Conservation (phyloP, 2,329 filamentous ascomycete genomes). For the Pseudopyricularia javanii region DNA sequence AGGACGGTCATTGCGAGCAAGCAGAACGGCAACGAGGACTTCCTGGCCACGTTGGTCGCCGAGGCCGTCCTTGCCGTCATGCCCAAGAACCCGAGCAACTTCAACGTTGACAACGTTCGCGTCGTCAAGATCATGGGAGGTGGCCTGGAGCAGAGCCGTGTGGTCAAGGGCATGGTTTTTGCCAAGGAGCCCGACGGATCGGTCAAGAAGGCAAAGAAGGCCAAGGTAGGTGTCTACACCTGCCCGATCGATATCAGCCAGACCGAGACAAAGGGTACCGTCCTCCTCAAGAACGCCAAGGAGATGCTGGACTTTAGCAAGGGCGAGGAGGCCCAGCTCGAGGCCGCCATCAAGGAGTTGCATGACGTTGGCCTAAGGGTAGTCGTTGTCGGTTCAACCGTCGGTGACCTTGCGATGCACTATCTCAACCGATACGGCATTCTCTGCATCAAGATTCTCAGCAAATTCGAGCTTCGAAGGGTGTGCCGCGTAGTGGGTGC, state of each 20-base stretch:
- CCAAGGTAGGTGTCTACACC: conserved; percentile 94
- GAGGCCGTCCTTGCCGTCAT: conserved; percentile 78
- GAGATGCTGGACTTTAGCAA: conserved; percentile 99
- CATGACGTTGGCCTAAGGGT: conserved; percentile 89
- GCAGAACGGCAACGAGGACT: conserved; percentile 86
- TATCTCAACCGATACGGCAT: conserved; percentile 97
- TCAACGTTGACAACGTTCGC: conserved; percentile 97
- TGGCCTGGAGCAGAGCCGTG: conserved; percentile 82
- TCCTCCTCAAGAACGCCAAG: conserved; percentile 90
- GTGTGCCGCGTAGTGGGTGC: conserved; percentile 94
- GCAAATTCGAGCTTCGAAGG: conserved; percentile 92
- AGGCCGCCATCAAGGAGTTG: conserved; percentile 85
- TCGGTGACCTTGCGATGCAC: conserved; percentile 91
- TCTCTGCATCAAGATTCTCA: conserved; percentile 89
- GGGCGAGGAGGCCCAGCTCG: conserved; percentile 87
- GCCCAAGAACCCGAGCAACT: conserved; percentile 88
- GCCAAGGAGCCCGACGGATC: conserved; percentile 85
- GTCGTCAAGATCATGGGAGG: conserved; percentile 99
- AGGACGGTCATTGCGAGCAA: conserved; percentile 93
- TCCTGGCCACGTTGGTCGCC: conserved; percentile 75
- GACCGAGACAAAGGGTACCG: conserved; percentile 98
- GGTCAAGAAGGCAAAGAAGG: conserved; percentile 81
- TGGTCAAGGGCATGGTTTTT: conserved; percentile 98
- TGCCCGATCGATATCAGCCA: conserved; percentile 92
- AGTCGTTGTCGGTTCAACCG: conserved; percentile 80